Evolutionary conservation across 768 basidiomycete genomes (phyloP).

Genomic region (Coprinopsis marcescibilis): DNA sequence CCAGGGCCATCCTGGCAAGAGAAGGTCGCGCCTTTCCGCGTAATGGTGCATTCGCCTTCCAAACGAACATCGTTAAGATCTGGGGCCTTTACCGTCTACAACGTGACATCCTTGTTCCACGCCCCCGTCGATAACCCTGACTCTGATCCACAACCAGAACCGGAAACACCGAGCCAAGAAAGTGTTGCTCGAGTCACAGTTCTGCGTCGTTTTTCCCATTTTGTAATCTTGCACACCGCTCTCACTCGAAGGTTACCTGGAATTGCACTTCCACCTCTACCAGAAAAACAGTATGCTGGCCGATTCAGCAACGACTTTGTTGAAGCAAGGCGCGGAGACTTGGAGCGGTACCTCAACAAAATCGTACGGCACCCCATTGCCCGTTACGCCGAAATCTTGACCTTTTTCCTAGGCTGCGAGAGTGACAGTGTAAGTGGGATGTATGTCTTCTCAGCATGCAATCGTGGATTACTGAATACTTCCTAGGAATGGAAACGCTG

Average conservation of each 20-base stretch:
- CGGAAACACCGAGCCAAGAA: conserved; percentile 16
- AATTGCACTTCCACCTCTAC: conserved; percentile 73
- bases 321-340: conserved; percentile 73
- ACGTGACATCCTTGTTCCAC: conserved; percentile 68
- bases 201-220: conserved; percentile 79
- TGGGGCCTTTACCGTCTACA: conserved; percentile 71
- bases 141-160: too few relatives aligned
- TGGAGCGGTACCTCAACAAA: conserved; percentile 70
- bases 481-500: conserved; percentile 66
- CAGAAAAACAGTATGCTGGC: conserved; percentile 81
- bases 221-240: conserved; percentile 70
- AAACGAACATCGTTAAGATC: conserved; percentile 63
- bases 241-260: conserved; percentile 66
- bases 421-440: conserved; percentile 56
- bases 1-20: conserved; percentile 67
- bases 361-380: conserved; percentile 73
- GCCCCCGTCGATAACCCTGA: too few relatives aligned
- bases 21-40: conserved; percentile 65
- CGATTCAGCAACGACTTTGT: conserved; percentile 79
- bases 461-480: conserved; percentile 4
- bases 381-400: conserved; percentile 72
- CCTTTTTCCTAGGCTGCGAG: conserved; percentile 75
- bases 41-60: conserved; percentile 77
- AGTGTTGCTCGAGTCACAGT: conserved; percentile 62
- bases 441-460: not conserved